Percentiles rank a stretch among this genome's conserved stretches.
Conservation (phyloP, 1,139 yeast species). For the Saccharomyces hybrid region DNA sequence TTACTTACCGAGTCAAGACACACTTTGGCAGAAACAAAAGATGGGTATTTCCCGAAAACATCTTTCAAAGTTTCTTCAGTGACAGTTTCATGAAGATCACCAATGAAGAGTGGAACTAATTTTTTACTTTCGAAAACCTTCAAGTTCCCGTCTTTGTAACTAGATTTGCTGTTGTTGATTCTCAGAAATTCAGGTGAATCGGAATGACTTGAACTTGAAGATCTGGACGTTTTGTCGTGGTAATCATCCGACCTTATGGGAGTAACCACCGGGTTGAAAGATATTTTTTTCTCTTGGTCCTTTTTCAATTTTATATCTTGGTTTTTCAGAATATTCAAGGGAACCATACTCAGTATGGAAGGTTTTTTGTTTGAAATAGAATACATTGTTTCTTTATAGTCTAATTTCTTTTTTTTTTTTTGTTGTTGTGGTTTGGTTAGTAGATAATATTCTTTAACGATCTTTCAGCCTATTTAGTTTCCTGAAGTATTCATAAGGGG, state of each 20-base stretch:
- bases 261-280: not conserved
- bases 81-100: slow-evolving; percentile 38
- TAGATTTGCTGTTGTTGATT: not conserved
- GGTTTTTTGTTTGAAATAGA: not conserved
- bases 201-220: not conserved
- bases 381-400: not conserved
- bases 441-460: not conserved
- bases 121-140: not conserved
- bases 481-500: too few species aligned
- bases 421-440: not conserved
- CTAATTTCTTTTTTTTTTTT: not conserved
- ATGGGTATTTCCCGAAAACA: slow-evolving; percentile 34
- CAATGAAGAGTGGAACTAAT: slow-evolving; percentile 33
- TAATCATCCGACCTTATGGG: not conserved
- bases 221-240: not conserved
- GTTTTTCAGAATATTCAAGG: not conserved
- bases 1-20: slow-evolving; percentile 37
- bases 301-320: not conserved
- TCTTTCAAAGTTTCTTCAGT: slow-evolving; percentile 36
- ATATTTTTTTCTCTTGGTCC: not conserved
- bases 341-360: not conserved
- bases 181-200: not conserved
- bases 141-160: not conserved
- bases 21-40: slow-evolving; percentile 42
- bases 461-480: not conserved